Percentiles rank a stretch among this genome's conserved stretches.
Conservation (phyloP, 148 eudicot species). For the Persicaria tinctoria region DNA sequence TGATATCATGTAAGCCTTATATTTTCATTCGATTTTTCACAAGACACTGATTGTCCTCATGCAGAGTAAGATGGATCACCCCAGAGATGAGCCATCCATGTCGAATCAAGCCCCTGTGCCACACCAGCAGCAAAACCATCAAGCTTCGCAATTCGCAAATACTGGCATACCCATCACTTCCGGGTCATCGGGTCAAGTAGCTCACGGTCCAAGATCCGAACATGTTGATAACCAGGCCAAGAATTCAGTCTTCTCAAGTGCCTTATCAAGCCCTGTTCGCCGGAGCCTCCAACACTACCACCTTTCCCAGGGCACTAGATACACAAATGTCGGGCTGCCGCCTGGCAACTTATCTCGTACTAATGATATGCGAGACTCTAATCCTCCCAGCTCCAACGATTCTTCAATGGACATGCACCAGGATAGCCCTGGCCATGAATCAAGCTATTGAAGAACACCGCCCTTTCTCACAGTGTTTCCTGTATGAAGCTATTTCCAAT, state of each 20-base stretch:
- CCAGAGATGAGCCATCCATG: slow-evolving; percentile 32
- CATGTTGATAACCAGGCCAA: slow-evolving; percentile 53
- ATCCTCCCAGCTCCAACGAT: slow-evolving; percentile 43
- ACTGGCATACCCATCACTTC: slow-evolving; percentile 21
- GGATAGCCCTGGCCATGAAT: slow-evolving; percentile 63
- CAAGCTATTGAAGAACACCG: slow-evolving; percentile 33
- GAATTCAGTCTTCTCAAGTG: slow-evolving; percentile 77
- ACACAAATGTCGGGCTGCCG: slow-evolving; percentile 25
- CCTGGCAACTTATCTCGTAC: slow-evolving; percentile 24
- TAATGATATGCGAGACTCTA: slow-evolving; percentile 27
- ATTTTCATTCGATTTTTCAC: background rate
- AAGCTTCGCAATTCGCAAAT: slow-evolving; percentile 20
- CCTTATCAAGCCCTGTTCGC: slow-evolving; percentile 77
- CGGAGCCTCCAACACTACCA: slow-evolving; percentile 74
- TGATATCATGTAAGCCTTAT: background rate
- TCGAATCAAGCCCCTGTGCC: slow-evolving; percentile 24
- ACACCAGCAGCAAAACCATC: slow-evolving; percentile 15
- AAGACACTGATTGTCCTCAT: slow-evolving; percentile 1
- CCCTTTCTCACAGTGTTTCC: background rate
- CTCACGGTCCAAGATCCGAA: slow-evolving; percentile 36
- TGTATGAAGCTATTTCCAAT: background rate
- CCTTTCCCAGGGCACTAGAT: slow-evolving; percentile 42
- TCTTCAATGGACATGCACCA: slow-evolving; percentile 86
- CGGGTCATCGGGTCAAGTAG: slow-evolving; percentile 15
- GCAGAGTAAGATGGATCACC: slow-evolving; percentile 29